phyloP scores from a whole-genome alignment of 345 rosid species.

The Gossypium rotundifolium region DNA sequence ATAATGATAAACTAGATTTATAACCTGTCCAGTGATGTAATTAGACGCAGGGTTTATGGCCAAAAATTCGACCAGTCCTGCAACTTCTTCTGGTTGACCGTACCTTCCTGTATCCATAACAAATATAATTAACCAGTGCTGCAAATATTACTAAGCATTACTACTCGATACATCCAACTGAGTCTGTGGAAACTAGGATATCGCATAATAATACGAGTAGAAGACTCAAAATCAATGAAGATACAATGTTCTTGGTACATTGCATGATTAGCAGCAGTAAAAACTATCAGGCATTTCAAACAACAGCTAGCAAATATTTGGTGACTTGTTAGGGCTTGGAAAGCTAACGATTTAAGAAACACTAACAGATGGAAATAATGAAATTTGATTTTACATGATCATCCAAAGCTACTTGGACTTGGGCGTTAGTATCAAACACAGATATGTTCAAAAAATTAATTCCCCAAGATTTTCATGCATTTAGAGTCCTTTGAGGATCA shows the following conservation, averaged over 20 bases:
- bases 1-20: conserved; percentile 2
- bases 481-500: not conserved
- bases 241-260: not conserved
- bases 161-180: not conserved
- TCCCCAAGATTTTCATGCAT: not conserved
- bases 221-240: not conserved
- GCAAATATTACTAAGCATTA: not conserved
- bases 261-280: conserved; percentile 7
- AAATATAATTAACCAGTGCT: conserved; percentile 5
- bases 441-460: not conserved
- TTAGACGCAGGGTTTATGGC: conserved; percentile 84
- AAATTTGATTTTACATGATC: not conserved
- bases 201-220: not conserved
- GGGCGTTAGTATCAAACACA: not conserved
- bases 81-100: conserved; percentile 97
- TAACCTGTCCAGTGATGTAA: conserved; percentile 95
- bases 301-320: not conserved
- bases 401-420: not conserved
- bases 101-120: conserved; percentile 61
- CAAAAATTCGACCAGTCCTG: conserved; percentile 93
- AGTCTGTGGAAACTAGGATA: not conserved
- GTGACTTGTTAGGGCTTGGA: not conserved
- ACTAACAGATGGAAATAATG: not conserved
- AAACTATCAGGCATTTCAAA: not conserved
- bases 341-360: not conserved